Conservation (phyloP, 345 rosid species). For the Hibiscus tridactylites region DNA sequence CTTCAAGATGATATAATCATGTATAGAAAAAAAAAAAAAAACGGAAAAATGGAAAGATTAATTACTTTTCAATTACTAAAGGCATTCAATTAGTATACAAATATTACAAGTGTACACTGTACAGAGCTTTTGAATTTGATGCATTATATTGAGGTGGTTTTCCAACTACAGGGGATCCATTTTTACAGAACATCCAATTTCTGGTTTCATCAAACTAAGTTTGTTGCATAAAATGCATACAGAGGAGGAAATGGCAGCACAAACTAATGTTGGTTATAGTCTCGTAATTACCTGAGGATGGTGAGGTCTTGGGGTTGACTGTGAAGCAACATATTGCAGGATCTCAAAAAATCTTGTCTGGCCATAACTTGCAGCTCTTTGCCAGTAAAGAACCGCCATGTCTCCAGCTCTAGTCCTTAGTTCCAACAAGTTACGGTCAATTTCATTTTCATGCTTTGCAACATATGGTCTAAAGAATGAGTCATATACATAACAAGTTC, state of each 20-base stretch:
- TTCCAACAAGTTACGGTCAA: constrained; percentile 52
- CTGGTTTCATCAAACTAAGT: background rate
- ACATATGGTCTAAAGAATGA: constrained; percentile 41
- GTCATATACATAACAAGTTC: constrained; percentile 53
- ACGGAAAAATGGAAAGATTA: background rate
- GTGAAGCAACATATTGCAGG: constrained; percentile 45
- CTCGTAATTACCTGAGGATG: constrained; percentile 35
- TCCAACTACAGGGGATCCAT: background rate
- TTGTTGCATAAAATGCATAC: background rate
- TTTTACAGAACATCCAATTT: background rate
- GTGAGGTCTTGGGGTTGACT: constrained; percentile 28
- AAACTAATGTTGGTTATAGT: background rate
- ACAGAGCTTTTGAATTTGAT: background rate
- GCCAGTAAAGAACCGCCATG: constrained; percentile 39
- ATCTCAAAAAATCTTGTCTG: constrained; percentile 45
- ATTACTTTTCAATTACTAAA: background rate
- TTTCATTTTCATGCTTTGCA: constrained; percentile 55
- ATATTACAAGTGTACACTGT: background rate
- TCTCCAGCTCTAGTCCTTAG: constrained; percentile 46
- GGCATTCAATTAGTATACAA: background rate
- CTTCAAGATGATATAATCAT: background rate
- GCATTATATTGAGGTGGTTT: background rate
- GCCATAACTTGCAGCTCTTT: constrained; percentile 51
- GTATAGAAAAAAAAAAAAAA: background rate
- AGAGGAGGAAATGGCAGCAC: background rate